Conservation (phyloP, 306 rosid genomes). For the Neltuma alba region DNA sequence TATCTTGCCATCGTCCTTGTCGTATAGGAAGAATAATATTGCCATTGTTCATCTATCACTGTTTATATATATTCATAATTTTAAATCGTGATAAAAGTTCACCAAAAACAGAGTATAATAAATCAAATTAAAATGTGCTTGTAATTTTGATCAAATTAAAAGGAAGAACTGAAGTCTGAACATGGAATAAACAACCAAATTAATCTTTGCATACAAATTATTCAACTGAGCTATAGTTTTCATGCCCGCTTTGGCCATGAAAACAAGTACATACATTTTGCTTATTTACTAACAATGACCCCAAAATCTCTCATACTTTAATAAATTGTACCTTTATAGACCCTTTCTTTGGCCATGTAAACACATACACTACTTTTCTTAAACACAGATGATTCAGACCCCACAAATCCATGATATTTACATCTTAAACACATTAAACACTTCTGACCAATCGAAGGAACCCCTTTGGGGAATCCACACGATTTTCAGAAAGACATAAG, state of each 20-base stretch:
- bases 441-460: constrained; percentile 21
- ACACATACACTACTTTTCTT: constrained; percentile 11
- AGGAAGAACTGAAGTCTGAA: background rate
- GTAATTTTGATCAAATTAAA: background rate
- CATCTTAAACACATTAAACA: constrained; percentile 39
- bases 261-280: constrained; percentile 23
- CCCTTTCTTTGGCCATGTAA: constrained; percentile 47
- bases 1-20: no score
- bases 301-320: constrained; percentile 1
- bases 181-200: constrained; percentile 2
- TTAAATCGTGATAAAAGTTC: background rate
- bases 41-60: no score
- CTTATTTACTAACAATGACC: background rate
- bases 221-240: constrained; percentile 22
- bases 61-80: no score
- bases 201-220: background rate
- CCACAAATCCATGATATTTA: constrained; percentile 36
- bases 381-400: constrained; percentile 23
- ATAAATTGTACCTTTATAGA: constrained; percentile 6
- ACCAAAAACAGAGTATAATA: no score
- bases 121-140: no score
- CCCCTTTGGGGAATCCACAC: constrained; percentile 45
- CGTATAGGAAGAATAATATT: no score
- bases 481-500: constrained; percentile 10
- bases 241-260: constrained; percentile 34